phyloP scores from a whole-genome alignment of 208 protist genomes.

The Crithidia mellificae region DNA sequence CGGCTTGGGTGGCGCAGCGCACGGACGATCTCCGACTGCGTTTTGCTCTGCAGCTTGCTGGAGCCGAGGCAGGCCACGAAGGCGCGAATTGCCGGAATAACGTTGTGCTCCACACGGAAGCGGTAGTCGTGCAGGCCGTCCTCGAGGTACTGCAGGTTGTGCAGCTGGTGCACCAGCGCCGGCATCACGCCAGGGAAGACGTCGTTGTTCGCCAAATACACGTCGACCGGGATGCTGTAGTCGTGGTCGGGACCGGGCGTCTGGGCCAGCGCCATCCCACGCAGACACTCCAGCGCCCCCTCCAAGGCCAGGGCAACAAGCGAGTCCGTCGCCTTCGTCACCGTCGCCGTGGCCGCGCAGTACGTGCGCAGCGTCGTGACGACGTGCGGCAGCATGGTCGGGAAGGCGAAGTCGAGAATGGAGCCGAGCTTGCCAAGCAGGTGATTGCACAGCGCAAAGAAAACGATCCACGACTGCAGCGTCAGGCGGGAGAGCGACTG shows the following conservation, averaged over 20 bases:
- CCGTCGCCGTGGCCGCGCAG: slow-evolving; percentile 44
- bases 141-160: slow-evolving; percentile 68
- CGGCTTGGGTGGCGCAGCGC: slow-evolving; percentile 75
- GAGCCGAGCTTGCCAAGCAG: slow-evolving; percentile 74
- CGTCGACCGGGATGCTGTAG: slow-evolving; percentile 72
- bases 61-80: slow-evolving; percentile 77
- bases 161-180: slow-evolving; percentile 76
- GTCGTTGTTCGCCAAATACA: slow-evolving; percentile 71
- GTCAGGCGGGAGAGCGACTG: slow-evolving; percentile 45
- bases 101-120: slow-evolving; percentile 70
- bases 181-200: slow-evolving; percentile 87
- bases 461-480: slow-evolving; percentile 78
- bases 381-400: slow-evolving; percentile 60
- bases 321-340: slow-evolving; percentile 32
- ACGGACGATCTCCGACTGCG: slow-evolving; percentile 79
- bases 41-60: slow-evolving; percentile 81
- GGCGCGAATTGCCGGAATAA: slow-evolving; percentile 74
- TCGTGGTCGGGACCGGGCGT: slow-evolving; percentile 76
- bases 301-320: slow-evolving; percentile 72
- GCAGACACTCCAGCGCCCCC: slow-evolving; percentile 67
- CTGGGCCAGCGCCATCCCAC: slow-evolving; percentile 71
- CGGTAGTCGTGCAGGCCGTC: slow-evolving; percentile 68
- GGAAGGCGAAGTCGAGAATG: slow-evolving; percentile 84
- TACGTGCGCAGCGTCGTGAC: slow-evolving; percentile 65
- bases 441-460: slow-evolving; percentile 80